Evolutionary conservation across 2,329 filamentous ascomycete genomes (phyloP).

Genomic region (Phaeosphaeriaceae sp.): DNA sequence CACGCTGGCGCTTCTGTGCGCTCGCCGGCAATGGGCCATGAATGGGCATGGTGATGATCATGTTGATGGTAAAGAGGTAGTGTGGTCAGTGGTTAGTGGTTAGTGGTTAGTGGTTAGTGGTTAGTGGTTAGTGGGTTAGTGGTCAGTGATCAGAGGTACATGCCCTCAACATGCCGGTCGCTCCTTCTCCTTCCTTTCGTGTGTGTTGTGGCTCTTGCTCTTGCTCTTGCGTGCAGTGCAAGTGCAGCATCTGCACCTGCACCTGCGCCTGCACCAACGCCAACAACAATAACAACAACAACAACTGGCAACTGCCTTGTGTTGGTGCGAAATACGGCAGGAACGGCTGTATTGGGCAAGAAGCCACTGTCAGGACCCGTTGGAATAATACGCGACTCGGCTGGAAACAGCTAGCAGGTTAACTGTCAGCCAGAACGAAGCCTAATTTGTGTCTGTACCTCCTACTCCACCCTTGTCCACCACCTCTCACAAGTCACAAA

Average conservation of each 20-base stretch:
- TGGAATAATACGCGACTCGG: neutral
- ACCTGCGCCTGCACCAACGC: too few relatives aligned
- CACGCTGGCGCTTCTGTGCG: conserved; percentile 26
- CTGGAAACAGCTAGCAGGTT: too few relatives aligned
- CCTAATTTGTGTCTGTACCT: neutral
- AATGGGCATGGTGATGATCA: too few relatives aligned
- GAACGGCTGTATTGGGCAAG: conserved; percentile 21
- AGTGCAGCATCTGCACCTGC: too few relatives aligned
- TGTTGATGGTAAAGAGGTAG: too few relatives aligned
- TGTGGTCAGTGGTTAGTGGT: too few relatives aligned
- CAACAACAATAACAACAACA: too few relatives aligned
- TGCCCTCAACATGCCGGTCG: too few relatives aligned
- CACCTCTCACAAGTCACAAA: neutral
- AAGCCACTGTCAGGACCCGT: conserved; percentile 10
- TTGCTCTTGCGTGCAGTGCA: conserved; percentile 12
- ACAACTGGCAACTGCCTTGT: conserved; percentile 19
- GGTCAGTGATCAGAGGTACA: too few relatives aligned
- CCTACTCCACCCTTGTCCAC: neutral
- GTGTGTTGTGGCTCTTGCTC: conserved; percentile 16
- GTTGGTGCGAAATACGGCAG: conserved; percentile 9
- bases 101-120: too few relatives aligned
- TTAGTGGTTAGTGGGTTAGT: too few relatives aligned
- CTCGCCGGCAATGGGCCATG: conserved; percentile 6
- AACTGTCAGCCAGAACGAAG: too few relatives aligned
- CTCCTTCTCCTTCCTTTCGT: conserved; percentile 10